These are phyloP conservation scores for Raffaelea albimanens DNA, from an alignment of 2,329 filamentous ascomycete species.

Conservation along the genomic window DNA sequence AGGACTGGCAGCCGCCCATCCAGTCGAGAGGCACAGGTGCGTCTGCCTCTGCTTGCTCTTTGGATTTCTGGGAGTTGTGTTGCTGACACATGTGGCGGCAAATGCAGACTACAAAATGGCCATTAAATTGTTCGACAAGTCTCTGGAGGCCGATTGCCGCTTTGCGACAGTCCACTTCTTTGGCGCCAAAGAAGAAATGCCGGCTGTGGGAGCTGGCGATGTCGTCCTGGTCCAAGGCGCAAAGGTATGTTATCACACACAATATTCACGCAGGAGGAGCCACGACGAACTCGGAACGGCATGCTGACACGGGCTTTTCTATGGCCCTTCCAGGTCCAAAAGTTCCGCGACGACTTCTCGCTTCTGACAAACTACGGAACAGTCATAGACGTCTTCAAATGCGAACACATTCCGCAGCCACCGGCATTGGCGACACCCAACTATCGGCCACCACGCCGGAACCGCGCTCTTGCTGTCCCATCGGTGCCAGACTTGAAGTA, in stretches of 20 bases:
- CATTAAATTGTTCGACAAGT: slow-evolving; percentile 51
- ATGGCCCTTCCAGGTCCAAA: slow-evolving; percentile 39
- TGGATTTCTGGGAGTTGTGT: too few species aligned
- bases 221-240: slow-evolving; percentile 52
- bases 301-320: too few species aligned
- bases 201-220: slow-evolving; percentile 43
- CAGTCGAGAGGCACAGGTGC: neutral
- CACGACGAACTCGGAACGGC: too few species aligned
- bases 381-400: slow-evolving; percentile 33
- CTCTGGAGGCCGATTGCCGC: slow-evolving; percentile 32
- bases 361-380: slow-evolving; percentile 34
- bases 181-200: slow-evolving; percentile 37
- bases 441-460: neutral
- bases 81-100: too few species aligned
- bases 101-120: slow-evolving; percentile 48
- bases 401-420: slow-evolving; percentile 25
- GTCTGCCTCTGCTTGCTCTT: too few species aligned
- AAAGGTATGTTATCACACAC: slow-evolving; percentile 44
- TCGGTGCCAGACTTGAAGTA: slow-evolving; percentile 28
- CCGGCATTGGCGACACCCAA: too few species aligned
- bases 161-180: slow-evolving; percentile 52
- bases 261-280: too few species aligned
- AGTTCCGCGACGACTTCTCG: slow-evolving; percentile 23
- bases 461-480: slow-evolving; percentile 10
- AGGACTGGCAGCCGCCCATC: slow-evolving; percentile 49